phyloP scores from a whole-genome alignment of 2,329 filamentous ascomycete genomes.

The Aspergillus spinulosporus region DNA sequence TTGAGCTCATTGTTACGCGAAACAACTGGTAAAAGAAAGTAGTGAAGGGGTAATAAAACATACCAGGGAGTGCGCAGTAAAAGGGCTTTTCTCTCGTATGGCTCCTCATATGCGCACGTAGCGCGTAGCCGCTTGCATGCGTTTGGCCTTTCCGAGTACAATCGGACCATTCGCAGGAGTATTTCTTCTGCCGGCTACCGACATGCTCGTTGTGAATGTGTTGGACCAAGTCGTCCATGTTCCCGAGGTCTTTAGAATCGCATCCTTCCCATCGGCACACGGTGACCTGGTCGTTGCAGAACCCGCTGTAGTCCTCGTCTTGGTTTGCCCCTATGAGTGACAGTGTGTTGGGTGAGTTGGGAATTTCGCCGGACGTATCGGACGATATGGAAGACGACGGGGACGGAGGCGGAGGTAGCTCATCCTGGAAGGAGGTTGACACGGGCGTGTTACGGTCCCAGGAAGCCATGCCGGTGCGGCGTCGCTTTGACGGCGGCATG shows the following conservation, averaged over 20 bases:
- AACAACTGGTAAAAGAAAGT: neutral
- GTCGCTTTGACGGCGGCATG: slow-evolving; percentile 51
- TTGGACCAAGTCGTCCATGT: slow-evolving; percentile 79
- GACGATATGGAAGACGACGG: slow-evolving; percentile 75
- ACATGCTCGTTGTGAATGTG: slow-evolving; percentile 94
- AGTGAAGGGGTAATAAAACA: slow-evolving; percentile 25
- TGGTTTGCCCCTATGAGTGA: slow-evolving; percentile 43
- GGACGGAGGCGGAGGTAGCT: slow-evolving; percentile 42
- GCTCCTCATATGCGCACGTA: slow-evolving; percentile 96
- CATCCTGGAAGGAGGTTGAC: slow-evolving; percentile 43
- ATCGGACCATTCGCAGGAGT: slow-evolving; percentile 96
- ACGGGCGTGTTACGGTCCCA: slow-evolving; percentile 55
- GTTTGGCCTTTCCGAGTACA: slow-evolving; percentile 84
- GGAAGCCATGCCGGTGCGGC: slow-evolving; percentile 45
- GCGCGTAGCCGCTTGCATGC: slow-evolving; percentile 91
- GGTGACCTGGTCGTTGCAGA: slow-evolving; percentile 71
- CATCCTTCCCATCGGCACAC: slow-evolving; percentile 78
- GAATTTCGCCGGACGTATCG: slow-evolving; percentile 84
- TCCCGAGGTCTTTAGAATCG: slow-evolving; percentile 66
- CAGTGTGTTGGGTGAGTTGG: slow-evolving; percentile 63
- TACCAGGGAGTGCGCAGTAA: slow-evolving; percentile 92
- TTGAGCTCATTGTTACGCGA: neutral
- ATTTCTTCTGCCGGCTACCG: slow-evolving; percentile 89
- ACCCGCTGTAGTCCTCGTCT: slow-evolving; percentile 68
- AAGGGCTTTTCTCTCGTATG: slow-evolving; percentile 98